A percentile compares a stretch with the other conserved stretches of the same genome.
Evolutionary conservation across 1,139 yeast genomes (phyloP).

Genomic region (Lodderomyces oxycetoniae): DNA sequence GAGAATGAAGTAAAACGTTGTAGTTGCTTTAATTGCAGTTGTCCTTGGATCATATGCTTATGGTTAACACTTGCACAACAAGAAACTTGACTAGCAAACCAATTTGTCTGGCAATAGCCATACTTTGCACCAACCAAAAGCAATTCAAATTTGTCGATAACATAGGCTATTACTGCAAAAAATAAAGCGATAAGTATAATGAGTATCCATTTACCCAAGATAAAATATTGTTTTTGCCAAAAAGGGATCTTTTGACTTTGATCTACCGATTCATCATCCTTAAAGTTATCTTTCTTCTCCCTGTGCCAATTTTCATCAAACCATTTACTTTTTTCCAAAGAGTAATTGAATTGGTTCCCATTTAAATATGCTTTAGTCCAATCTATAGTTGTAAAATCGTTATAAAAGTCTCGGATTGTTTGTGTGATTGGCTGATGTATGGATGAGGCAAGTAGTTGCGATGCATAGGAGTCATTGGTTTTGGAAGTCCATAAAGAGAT

Average conservation of each 20-base stretch:
- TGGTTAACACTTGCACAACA: slow-evolving; percentile 34
- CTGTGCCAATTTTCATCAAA: slow-evolving; percentile 2
- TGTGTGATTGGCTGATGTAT: slow-evolving; percentile 10
- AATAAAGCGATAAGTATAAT: slow-evolving; percentile 45
- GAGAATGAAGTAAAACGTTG: slow-evolving; percentile 4
- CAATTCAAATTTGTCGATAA: slow-evolving; percentile 49
- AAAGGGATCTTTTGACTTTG: slow-evolving; percentile 14
- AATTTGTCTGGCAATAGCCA: slow-evolving; percentile 49
- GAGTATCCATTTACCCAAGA: slow-evolving; percentile 45
- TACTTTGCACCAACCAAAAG: slow-evolving; percentile 49
- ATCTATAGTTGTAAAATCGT: slow-evolving; percentile 67
- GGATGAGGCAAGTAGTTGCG: slow-evolving; percentile 20
- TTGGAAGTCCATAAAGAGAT: slow-evolving; percentile 17
- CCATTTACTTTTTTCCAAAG: slow-evolving; percentile 20
- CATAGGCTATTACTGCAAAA: slow-evolving; percentile 49
- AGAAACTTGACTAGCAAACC: slow-evolving; percentile 42
- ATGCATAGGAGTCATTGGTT: slow-evolving; percentile 18
- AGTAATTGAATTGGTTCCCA: slow-evolving; percentile 44
- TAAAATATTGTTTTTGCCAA: slow-evolving; percentile 23
- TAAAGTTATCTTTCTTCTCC: neutral
- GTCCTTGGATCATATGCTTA: too few species aligned
- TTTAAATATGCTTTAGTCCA: slow-evolving; percentile 54
- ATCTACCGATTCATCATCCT: neutral
- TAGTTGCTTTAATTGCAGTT: too few species aligned
- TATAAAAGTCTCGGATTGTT: slow-evolving; percentile 40